Base-by-base conservation (phyloP, 306 rosid species). In the Pterocarpus macrocarpus region DNA sequence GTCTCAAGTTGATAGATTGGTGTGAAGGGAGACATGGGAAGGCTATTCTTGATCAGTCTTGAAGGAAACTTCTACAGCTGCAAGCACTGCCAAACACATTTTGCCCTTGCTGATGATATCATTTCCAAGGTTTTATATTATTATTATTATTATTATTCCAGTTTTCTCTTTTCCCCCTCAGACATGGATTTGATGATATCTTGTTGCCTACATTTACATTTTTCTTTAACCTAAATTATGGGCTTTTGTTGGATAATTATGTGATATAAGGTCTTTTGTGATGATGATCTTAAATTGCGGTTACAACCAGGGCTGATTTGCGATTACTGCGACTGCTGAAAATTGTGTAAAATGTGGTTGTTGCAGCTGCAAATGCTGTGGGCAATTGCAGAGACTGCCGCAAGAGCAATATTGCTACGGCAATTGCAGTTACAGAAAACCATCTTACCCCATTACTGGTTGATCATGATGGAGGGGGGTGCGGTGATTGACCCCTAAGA, bases 31-130 rank as follows among this genome's bases (percentile, higher is more conserved):
- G 81, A 71, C 15, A 94, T 92, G 97, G 97, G 94, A 79, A 85
- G 98, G 85, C 78, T 87, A 9, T 90, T 92, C 81, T 41, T 83
- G 79, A 77, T 87, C 80, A 47, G 47, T 82, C 90, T 94, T 45
- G 96, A 90, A 82, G 96, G 92, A 85, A 67, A 66, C 68, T 8
- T 86, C 57, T 94, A 90, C 64, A 80, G 91, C 76, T 94, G 97
- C 96, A 89, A 87, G 85, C 79, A 83, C 76, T 92, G 97, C 84
- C 35, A 28, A 3, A 91, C 96, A 30, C 92, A 85, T 81, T 87
- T 92, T 72, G 92, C 91, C 41, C 91, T 88, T 75, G 80, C 43
- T 12, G 89, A 86, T n/a, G 89, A 89, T 77, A 80, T 87, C 53
- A 32, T 89, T 59, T 88, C 96, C 7, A 90, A 72, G 95, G 98